These are phyloP conservation scores for Nadsonia starkeyi-henricii DNA, from an alignment of 1,139 yeast genomes.

Conservation along the genomic window DNA sequence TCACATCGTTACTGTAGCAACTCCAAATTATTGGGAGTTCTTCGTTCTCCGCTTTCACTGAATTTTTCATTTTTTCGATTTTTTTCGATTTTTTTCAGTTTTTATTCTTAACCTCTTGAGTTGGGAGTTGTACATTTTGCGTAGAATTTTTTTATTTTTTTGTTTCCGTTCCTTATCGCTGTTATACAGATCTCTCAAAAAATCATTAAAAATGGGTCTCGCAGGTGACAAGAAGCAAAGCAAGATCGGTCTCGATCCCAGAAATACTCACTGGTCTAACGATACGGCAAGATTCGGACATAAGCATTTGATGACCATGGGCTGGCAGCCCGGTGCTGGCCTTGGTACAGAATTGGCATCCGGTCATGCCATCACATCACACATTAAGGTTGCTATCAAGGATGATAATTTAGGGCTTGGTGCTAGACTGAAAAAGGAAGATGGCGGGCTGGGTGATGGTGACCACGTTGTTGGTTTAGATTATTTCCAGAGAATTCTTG, in stretches of 20 bases:
- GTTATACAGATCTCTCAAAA: not conserved
- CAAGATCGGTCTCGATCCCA: constrained; percentile 82
- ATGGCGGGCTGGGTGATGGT: constrained; percentile 43
- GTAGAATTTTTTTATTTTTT: no score
- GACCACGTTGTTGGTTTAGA: constrained; percentile 88
- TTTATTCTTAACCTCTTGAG: not conserved
- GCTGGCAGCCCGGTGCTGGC: constrained; percentile 90
- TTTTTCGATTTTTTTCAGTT: not conserved
- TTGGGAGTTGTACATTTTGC: not conserved
- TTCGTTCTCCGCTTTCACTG: not conserved
- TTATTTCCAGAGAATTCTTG: constrained; percentile 80
- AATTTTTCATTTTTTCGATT: not conserved
- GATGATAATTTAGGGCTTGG: constrained; percentile 81
- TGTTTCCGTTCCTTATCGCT: no score
- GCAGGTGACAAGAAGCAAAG: constrained; percentile 77
- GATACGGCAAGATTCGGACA: constrained; percentile 77
- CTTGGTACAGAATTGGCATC: constrained; percentile 47
- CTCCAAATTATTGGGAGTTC: not conserved
- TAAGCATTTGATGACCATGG: constrained; percentile 62
- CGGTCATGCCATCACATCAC: constrained; percentile 47
- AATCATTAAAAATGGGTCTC: constrained; percentile 45
- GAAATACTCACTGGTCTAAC: constrained; percentile 92
- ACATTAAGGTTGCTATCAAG: constrained; percentile 68
- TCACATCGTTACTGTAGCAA: no score
- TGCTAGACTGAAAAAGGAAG: constrained; percentile 37